Base-by-base conservation (phyloP, 2,329 filamentous ascomycete genomes). In the Samsoniella hepiali region DNA sequence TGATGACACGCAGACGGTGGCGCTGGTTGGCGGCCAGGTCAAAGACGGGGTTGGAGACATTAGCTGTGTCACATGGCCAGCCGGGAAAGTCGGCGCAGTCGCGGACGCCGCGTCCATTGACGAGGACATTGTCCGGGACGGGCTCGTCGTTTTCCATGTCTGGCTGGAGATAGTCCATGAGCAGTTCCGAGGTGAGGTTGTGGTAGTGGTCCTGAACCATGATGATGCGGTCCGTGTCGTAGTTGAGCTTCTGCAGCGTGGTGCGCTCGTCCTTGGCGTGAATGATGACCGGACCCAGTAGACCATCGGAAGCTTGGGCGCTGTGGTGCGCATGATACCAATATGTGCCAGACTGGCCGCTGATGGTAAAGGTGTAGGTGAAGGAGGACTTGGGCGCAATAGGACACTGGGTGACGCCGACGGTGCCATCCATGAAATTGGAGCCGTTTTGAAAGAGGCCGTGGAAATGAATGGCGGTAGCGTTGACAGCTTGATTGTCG, bases 131-230 rank as follows among this genome's bases (percentile, higher is more conserved):
- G 29, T 90, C 79, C 0, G 89, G 88, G 0, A 90, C 82, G 0
- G 88, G 88, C 71, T 91, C 88, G 0, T 86, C 84, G 31, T 81
- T 81, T 54, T 81, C 79, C 77, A 84, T 67, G 77, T 87, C 73
- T 0, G 79, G 76, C 1, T 72, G 80, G 47, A 89, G 80, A 65
- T 88, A 87, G 22, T 81, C 75, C 70, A 81, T 79, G 3, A 86
- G 70, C 0, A 87, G 75, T 45, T 77, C 75, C 0, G 75, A 76
- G 1, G 80, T 81, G 10, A 78, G 72, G 55, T 88, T 84, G 68
- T 91, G 88, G 64, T 92, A 91, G 79, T 89, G 89, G 68, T 92
- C 89, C 22, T 86, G 87, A n/a, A 92, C 75, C 66, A 89, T 88
- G 22, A 91, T 71, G 0, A 88, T 78, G 38, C 87, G 76, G 65